Percentiles rank a stretch among this genome's conserved stretches.
Conservation (phyloP, 208 protist genomes). For the Acanthamoeba healyi region DNA sequence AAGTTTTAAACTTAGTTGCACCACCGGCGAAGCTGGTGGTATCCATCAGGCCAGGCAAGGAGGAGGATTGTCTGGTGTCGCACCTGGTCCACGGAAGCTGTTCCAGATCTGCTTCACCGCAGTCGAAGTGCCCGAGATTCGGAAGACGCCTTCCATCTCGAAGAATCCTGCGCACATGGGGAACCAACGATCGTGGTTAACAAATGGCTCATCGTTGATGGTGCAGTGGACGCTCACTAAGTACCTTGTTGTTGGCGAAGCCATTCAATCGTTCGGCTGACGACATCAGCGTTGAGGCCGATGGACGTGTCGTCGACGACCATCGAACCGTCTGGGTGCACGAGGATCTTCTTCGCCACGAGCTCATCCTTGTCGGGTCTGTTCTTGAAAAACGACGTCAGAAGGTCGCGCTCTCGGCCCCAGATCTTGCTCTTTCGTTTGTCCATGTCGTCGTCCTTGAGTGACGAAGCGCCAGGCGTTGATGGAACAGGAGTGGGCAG, state of each 20-base stretch:
- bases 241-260: not conserved
- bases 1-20: no score
- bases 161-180: not conserved
- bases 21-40: no score
- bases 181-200: not conserved
- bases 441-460: not conserved
- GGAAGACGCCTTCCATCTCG: constrained; percentile 35
- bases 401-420: not conserved
- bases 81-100: constrained; percentile 35
- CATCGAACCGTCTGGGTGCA: not conserved
- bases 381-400: constrained; percentile 61
- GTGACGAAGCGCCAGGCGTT: not conserved
- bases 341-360: constrained; percentile 32
- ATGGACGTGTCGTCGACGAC: not conserved
- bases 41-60: not conserved
- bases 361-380: constrained; percentile 43
- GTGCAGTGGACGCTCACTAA: not conserved
- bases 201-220: no score
- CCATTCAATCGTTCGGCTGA: constrained; percentile 32
- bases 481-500: not conserved
- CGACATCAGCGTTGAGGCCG: not conserved
- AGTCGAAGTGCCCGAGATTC: constrained; percentile 20
- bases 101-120: constrained; percentile 43
- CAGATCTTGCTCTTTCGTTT: constrained; percentile 46
- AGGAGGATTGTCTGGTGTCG: not conserved